These are phyloP conservation scores for Cadophora gregata DNA, from an alignment of 2,329 filamentous ascomycete genomes.

Conservation along the genomic window DNA sequence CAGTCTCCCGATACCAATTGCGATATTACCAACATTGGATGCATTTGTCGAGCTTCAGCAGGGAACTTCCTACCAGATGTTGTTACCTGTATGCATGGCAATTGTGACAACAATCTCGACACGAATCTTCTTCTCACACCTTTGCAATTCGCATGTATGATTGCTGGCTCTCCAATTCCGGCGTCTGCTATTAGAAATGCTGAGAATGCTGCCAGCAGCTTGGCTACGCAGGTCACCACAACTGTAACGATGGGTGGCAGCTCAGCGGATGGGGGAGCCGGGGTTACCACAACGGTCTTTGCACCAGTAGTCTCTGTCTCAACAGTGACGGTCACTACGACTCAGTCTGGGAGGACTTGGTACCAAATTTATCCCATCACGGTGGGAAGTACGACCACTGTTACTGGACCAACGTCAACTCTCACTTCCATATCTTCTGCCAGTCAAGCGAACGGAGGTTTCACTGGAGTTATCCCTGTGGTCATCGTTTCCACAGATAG, in stretches of 20 bases:
- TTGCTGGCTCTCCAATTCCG: conserved; percentile 43
- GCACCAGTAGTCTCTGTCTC: conserved; percentile 7
- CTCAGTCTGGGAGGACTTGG: conserved; percentile 18
- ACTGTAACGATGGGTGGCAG: conserved; percentile 30
- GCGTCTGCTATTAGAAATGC: conserved; percentile 45
- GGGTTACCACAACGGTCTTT: conserved; percentile 16
- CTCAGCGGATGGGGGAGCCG: conserved; percentile 24
- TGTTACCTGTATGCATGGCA: conserved; percentile 48
- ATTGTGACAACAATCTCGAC: conserved; percentile 46
- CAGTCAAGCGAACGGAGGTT: conserved; percentile 5
- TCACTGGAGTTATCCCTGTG: conserved; percentile 13
- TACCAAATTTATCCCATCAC: conserved; percentile 28
- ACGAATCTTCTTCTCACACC: conserved; percentile 45
- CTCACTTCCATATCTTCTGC: conserved; percentile 15
- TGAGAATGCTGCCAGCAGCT: conserved; percentile 38
- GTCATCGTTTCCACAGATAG: conserved; percentile 15
- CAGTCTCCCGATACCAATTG: conserved; percentile 44
- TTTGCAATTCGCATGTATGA: conserved; percentile 45
- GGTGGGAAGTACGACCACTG: conserved; percentile 25
- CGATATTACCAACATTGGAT: conserved; percentile 42
- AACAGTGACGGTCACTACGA: conserved; percentile 23
- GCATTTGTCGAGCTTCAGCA: conserved; percentile 47
- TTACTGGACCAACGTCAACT: conserved; percentile 24
- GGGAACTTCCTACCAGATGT: conserved; percentile 47
- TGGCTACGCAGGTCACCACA: conserved; percentile 32